These are phyloP conservation scores for Hypoxylon rubiginosum DNA, from an alignment of 2,329 filamentous ascomycete genomes.

Conservation along the genomic window DNA sequence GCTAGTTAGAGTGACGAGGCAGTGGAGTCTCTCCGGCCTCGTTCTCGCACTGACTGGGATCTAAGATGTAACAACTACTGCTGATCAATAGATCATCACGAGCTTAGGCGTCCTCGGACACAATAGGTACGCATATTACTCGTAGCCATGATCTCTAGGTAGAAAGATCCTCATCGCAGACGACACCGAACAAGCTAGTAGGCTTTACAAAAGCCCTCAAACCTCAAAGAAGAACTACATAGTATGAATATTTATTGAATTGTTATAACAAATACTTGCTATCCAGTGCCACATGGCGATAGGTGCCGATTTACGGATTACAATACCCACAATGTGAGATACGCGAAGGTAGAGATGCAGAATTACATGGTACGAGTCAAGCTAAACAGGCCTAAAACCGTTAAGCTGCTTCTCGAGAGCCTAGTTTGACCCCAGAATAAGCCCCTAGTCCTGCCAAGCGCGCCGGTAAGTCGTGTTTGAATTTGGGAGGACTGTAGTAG, in stretches of 20 bases:
- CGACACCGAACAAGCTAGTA: slow-evolving; percentile 4
- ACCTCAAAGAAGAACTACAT: slow-evolving; percentile 1
- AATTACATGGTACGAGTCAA: slow-evolving; percentile 41
- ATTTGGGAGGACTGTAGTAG: slow-evolving; percentile 26
- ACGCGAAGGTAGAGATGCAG: slow-evolving; percentile 23
- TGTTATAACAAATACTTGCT: slow-evolving; percentile 9
- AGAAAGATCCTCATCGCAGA: slow-evolving; percentile 18
- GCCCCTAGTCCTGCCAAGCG: slow-evolving; percentile 35
- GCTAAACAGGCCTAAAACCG: slow-evolving; percentile 43
- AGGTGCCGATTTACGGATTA: slow-evolving; percentile 27
- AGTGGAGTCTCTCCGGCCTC: slow-evolving; percentile 37
- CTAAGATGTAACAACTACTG: slow-evolving; percentile 37
- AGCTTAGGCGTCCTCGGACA: slow-evolving; percentile 22
- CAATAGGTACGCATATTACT: slow-evolving; percentile 14
- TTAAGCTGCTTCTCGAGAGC: slow-evolving; percentile 3
- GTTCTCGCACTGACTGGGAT: slow-evolving; percentile 37
- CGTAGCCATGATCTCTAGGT: slow-evolving; percentile 13
- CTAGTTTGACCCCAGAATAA: slow-evolving; percentile 33
- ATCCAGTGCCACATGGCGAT: slow-evolving; percentile 7
- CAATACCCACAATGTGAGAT: slow-evolving; percentile 9
- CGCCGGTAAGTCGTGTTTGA: slow-evolving; percentile 36
- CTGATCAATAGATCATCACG: slow-evolving; percentile 34
- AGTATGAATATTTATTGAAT: slow-evolving; percentile 11
- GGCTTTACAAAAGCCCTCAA: neutral
- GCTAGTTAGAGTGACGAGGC: slow-evolving; percentile 35